Evolutionary conservation across 1,284 basidiomycete species (phyloP).

Genomic region (Ceratobasidium theobromae): DNA sequence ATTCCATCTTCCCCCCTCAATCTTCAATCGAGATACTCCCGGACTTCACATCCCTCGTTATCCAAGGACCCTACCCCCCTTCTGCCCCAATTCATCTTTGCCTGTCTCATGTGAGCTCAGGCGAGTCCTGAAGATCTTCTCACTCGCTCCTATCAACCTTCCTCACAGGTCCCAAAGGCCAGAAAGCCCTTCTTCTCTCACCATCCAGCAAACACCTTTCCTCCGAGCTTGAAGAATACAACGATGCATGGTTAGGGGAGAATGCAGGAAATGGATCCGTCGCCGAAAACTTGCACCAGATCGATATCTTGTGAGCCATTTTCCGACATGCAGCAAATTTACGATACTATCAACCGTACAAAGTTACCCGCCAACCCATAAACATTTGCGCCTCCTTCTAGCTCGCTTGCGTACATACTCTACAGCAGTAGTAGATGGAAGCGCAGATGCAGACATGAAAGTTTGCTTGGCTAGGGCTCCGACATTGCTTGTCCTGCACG

Average conservation of each 20-base stretch:
- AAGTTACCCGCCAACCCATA: conserved; percentile 66
- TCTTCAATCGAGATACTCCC: conserved; percentile 45
- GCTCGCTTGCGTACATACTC: conserved; percentile 48
- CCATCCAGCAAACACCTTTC: conserved; percentile 51
- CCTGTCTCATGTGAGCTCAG: conserved; percentile 49
- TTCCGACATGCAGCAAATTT: not conserved
- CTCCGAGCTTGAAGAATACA: conserved; percentile 49
- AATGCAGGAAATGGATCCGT: conserved; percentile 52
- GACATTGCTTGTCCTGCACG: conserved; percentile 61
- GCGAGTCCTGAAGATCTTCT: conserved; percentile 38
- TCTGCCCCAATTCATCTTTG: conserved; percentile 60
- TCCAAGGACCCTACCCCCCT: conserved; percentile 56
- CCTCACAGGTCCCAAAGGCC: conserved; percentile 38
- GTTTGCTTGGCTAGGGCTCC: conserved; percentile 52
- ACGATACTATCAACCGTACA: not conserved
- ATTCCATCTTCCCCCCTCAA: conserved; percentile 47
- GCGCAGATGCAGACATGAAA: conserved; percentile 41
- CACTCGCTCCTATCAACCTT: not conserved
- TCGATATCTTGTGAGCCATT: conserved; percentile 57
- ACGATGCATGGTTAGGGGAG: conserved; percentile 57
- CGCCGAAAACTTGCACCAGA: conserved; percentile 48
- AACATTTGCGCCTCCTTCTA: conserved; percentile 59
- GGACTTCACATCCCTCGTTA: conserved; percentile 51
- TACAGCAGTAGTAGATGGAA: conserved; percentile 32
- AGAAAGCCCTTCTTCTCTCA: conserved; percentile 53